phyloP scores from a whole-genome alignment of 306 rosid species.

The Cucurbita maxima region DNA sequence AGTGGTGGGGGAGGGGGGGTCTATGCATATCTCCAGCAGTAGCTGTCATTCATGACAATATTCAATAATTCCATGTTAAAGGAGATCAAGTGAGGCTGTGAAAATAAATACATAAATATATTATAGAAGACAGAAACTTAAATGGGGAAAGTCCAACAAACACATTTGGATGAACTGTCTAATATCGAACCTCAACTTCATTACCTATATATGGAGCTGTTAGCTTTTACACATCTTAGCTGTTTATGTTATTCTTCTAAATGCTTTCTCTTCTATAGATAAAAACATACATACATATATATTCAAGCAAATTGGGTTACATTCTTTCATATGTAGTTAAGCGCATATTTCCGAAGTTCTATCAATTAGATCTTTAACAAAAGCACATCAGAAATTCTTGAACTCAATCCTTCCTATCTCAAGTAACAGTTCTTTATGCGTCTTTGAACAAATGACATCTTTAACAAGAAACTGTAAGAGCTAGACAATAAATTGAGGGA shows the following conservation, averaged over 20 bases:
- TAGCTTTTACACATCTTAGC: not conserved
- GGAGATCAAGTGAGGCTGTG: not conserved
- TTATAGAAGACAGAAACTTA: not conserved
- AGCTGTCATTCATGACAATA: constrained; percentile 4
- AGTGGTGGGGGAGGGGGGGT: constrained; percentile 3
- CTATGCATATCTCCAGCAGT: not conserved
- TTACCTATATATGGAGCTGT: not conserved
- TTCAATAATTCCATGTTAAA: constrained; percentile 7
- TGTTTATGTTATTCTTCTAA: not conserved
- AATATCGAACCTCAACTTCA: not conserved
- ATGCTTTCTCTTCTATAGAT: not conserved
- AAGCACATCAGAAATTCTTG: not conserved
- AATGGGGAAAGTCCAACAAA: not conserved
- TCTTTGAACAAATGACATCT: not conserved
- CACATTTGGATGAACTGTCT: not conserved
- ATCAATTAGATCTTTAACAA: not conserved
- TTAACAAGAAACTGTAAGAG: constrained; percentile 1
- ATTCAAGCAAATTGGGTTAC: not conserved
- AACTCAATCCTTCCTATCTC: not conserved
- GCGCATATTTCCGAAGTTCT: not conserved
- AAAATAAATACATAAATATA: not conserved
- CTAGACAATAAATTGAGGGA: not conserved
- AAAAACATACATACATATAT: not conserved
- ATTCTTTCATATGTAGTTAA: not conserved
- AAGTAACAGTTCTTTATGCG: not conserved